phyloP scores from a whole-genome alignment of 2,329 filamentous ascomycete genomes.

The Botrytis paeoniae region DNA sequence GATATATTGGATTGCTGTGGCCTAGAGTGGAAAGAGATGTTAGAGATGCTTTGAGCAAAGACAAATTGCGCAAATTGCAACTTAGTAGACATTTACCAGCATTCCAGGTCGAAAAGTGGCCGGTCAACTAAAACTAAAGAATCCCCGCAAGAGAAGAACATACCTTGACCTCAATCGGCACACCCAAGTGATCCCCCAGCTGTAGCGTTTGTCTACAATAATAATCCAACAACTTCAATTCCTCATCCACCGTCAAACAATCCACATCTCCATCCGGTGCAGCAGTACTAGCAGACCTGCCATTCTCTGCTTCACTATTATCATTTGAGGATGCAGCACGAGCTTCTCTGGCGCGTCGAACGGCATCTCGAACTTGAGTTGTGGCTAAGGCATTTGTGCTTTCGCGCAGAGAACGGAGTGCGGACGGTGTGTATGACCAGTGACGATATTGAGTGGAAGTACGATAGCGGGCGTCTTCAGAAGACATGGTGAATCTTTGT shows the following conservation, averaged over 20 bases:
- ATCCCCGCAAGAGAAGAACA: conserved; percentile 24
- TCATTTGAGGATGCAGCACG: conserved; percentile 38
- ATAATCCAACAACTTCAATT: conserved; percentile 75
- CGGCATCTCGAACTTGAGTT: conserved; percentile 59
- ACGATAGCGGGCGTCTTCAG: conserved; percentile 86
- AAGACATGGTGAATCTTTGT: conserved; percentile 2
- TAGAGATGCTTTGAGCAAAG: background rate
- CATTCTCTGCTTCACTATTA: conserved; percentile 37
- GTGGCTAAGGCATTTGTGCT: conserved; percentile 79
- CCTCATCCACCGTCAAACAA: conserved; percentile 79
- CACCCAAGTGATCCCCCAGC: conserved; percentile 57
- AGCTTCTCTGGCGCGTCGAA: conserved; percentile 47
- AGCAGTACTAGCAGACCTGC: conserved; percentile 28
- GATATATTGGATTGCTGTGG: conserved; percentile 58
- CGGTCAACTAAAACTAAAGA: background rate
- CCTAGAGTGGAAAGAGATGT: conserved; percentile 24
- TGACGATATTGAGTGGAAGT: conserved; percentile 85
- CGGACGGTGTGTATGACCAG: conserved; percentile 83
- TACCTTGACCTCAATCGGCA: conserved; percentile 60
- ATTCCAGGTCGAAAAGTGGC: fast-evolving
- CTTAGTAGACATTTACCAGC: too few species aligned
- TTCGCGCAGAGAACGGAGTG: conserved; percentile 67
- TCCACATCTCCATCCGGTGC: conserved; percentile 54
- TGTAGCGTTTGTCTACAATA: conserved; percentile 64
- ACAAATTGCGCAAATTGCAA: background rate